Evolutionary conservation across 768 basidiomycete genomes (phyloP).

Genomic region (Chalciporus chontae): DNA sequence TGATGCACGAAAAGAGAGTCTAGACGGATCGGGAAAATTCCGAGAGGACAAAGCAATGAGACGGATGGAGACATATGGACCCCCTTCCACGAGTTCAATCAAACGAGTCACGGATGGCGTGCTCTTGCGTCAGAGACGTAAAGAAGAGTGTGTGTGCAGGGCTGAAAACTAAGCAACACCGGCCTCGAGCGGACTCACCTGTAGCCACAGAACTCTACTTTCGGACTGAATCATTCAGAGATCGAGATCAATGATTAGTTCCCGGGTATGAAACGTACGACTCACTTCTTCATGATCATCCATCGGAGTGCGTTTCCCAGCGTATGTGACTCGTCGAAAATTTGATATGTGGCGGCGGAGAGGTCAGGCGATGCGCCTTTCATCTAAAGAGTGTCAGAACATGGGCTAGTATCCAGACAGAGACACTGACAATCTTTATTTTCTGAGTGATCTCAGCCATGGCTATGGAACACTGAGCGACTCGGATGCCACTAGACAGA

Average conservation of each 20-base stretch:
- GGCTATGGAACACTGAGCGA: neutral
- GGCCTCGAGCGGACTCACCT: constrained; percentile 48
- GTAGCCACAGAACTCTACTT: constrained; percentile 98
- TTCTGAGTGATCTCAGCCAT: constrained; percentile 31
- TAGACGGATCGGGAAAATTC: neutral
- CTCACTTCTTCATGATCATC: constrained; percentile 99
- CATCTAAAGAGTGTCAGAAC: constrained; percentile 51
- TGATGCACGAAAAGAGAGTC: neutral
- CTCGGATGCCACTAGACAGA: neutral
- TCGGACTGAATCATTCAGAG: constrained; percentile 55
- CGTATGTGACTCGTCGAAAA: constrained; percentile 93
- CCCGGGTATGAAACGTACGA: neutral
- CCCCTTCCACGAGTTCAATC: neutral
- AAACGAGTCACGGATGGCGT: neutral
- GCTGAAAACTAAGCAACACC: neutral
- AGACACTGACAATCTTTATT: constrained; percentile 30
- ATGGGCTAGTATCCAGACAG: neutral
- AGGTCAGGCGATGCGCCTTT: constrained; percentile 78
- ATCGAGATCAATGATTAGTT: neutral
- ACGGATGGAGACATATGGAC: neutral
- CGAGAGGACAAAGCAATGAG: constrained; percentile 14
- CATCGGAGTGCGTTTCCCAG: constrained; percentile 92
- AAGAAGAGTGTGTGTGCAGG: neutral
- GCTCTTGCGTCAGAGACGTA: neutral
- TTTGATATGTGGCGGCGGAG: constrained; percentile 87